These are phyloP conservation scores for Sarocladiaceae sp. DNA, from an alignment of 2,329 filamentous ascomycete species.

Conservation along the genomic window DNA sequence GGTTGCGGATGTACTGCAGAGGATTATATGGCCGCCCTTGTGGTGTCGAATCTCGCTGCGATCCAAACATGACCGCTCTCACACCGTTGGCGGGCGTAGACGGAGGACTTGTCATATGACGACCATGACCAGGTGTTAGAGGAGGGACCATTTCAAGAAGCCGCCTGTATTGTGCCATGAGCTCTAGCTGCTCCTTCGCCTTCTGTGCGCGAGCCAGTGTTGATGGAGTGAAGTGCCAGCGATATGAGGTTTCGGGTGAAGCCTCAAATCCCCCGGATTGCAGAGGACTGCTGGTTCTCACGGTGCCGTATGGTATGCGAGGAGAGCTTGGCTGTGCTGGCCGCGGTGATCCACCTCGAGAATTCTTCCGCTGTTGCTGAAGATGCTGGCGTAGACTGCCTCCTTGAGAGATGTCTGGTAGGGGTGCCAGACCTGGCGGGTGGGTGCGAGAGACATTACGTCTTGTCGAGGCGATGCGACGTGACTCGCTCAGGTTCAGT, in stretches of 20 bases:
- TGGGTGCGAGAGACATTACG: constrained; percentile 45
- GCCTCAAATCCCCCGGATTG: constrained; percentile 41
- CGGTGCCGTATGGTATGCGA: constrained; percentile 34
- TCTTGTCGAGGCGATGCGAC: constrained; percentile 58
- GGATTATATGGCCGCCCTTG: constrained; percentile 80
- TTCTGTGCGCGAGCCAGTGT: constrained; percentile 80
- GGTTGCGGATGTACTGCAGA: constrained; percentile 86
- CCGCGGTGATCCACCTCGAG: constrained; percentile 57
- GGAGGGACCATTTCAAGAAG: constrained; percentile 77
- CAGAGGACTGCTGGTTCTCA: constrained; percentile 38
- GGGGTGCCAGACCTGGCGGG: constrained; percentile 46
- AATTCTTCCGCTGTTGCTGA: constrained; percentile 65
- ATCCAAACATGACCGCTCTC: constrained; percentile 14
- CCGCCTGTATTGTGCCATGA: constrained; percentile 78
- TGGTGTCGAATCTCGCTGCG: constrained; percentile 26
- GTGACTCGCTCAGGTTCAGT: constrained; percentile 79
- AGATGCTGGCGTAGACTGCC: constrained; percentile 64
- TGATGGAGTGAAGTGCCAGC: constrained; percentile 69
- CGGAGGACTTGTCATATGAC: constrained; percentile 36
- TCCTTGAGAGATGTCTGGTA: constrained; percentile 48
- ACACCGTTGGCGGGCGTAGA: constrained; percentile 24
- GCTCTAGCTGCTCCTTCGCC: constrained; percentile 78
- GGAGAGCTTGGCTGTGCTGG: constrained; percentile 39
- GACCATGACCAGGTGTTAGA: constrained; percentile 45
- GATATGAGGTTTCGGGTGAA: constrained; percentile 40